Conservation (phyloP, 2,329 filamentous ascomycete species). For the Metarhizium humberi region DNA sequence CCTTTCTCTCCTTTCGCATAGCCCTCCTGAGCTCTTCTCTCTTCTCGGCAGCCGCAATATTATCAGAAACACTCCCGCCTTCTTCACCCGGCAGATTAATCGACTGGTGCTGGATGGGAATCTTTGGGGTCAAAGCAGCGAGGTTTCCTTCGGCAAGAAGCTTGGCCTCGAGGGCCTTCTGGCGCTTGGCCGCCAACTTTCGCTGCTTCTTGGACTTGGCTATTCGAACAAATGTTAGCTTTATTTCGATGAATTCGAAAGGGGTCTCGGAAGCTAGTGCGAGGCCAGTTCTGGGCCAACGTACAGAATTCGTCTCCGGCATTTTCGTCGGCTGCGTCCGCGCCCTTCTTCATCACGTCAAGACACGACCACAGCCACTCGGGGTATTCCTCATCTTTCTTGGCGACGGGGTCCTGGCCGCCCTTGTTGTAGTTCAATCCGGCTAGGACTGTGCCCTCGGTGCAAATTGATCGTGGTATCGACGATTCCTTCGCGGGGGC, state of each 20-base stretch:
- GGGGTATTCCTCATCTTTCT: slow-evolving; percentile 68
- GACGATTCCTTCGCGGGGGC: slow-evolving; percentile 20
- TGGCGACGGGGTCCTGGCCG: slow-evolving; percentile 61
- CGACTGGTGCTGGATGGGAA: slow-evolving; percentile 69
- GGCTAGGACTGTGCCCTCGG: slow-evolving; percentile 59
- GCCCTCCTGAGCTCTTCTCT: slow-evolving; percentile 57
- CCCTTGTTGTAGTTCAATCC: slow-evolving; percentile 74
- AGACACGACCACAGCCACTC: slow-evolving; percentile 71
- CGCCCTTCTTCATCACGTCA: slow-evolving; percentile 46
- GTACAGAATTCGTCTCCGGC: slow-evolving; percentile 73
- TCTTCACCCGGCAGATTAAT: slow-evolving; percentile 57
- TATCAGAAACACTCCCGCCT: slow-evolving; percentile 31
- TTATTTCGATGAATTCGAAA: background rate
- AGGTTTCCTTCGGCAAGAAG: slow-evolving; percentile 57
- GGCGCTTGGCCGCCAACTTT: slow-evolving; percentile 57
- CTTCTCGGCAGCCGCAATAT: slow-evolving; percentile 37
- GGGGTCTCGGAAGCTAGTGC: background rate
- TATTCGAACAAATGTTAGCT: slow-evolving; percentile 21
- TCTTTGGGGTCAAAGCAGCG: slow-evolving; percentile 54
- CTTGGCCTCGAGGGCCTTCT: slow-evolving; percentile 45
- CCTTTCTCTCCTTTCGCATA: slow-evolving; percentile 66
- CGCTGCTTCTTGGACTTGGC: slow-evolving; percentile 82
- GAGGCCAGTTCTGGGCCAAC: slow-evolving; percentile 21
- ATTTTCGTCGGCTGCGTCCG: slow-evolving; percentile 38
- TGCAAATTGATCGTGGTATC: slow-evolving; percentile 40